Conservation (phyloP, 2,329 filamentous ascomycete genomes). For the Penicillium sp. region DNA sequence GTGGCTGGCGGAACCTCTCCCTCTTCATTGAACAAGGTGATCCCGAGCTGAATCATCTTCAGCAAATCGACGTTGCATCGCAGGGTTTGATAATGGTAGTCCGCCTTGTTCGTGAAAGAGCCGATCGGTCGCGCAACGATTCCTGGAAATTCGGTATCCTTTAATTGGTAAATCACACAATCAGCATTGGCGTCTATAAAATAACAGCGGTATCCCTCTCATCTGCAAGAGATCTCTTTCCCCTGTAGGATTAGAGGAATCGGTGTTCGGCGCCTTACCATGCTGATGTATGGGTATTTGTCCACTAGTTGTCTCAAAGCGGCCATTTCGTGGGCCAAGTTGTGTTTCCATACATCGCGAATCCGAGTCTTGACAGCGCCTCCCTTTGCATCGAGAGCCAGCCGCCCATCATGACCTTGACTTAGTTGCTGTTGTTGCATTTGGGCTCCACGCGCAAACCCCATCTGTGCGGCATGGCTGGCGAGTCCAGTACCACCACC, state of each 20-base stretch:
- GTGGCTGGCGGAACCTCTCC: conserved; percentile 83
- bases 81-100: conserved; percentile 98
- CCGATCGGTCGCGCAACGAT: conserved; percentile 96
- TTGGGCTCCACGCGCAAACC: conserved; percentile 77
- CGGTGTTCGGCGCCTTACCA: conserved; percentile 67
- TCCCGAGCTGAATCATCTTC: conserved; percentile 95
- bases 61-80: conserved; percentile 96
- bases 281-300: conserved; percentile 93
- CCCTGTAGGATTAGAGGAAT: not conserved
- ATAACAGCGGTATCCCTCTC: not conserved
- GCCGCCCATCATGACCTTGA: conserved; percentile 58
- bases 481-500: conserved; percentile 72
- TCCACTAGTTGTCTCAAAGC: conserved; percentile 81
- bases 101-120: conserved; percentile 89
- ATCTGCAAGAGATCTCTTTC: not conserved
- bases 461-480: conserved; percentile 85
- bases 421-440: conserved; percentile 64
- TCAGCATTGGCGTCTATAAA: conserved; percentile 19
- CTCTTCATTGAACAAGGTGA: conserved; percentile 89
- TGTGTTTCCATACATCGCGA: conserved; percentile 94
- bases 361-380: conserved; percentile 76
- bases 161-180: conserved; percentile 19
- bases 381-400: conserved; percentile 61
- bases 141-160: conserved; percentile 99
- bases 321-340: conserved; percentile 89